Percentiles rank a stretch among this genome's conserved stretches.
phyloP scores from a whole-genome alignment of 2,329 filamentous ascomycete species.

The Trichoderma semiorbis region DNA sequence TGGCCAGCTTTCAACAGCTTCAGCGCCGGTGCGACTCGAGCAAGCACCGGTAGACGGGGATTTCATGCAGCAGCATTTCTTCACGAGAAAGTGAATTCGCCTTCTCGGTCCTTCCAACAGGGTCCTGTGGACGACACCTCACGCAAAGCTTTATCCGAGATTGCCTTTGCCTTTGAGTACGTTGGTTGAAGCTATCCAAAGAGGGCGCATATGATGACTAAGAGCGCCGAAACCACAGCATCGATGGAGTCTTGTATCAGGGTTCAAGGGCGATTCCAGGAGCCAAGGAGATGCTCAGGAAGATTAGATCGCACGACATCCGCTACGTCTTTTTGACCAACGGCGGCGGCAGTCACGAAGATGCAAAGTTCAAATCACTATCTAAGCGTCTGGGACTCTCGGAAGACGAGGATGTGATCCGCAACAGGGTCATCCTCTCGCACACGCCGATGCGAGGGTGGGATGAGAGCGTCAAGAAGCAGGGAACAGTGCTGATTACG shows the following conservation, averaged over 20 bases:
- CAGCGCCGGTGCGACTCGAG: background rate
- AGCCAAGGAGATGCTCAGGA: constrained; percentile 68
- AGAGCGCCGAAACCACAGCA: constrained; percentile 39
- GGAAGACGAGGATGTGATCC: constrained; percentile 34
- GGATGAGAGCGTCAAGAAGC: constrained; percentile 34
- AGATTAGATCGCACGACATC: constrained; percentile 70
- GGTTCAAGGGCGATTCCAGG: constrained; percentile 74
- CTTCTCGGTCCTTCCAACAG: background rate
- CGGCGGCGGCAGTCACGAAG: constrained; percentile 82
- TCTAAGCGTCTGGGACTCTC: constrained; percentile 32
- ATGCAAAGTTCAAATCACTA: constrained; percentile 34
- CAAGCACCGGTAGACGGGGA: background rate
- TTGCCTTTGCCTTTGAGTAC: constrained; percentile 39
- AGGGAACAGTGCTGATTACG: constrained; percentile 65
- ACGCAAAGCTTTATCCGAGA: constrained; percentile 30
- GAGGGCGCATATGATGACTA: background rate
- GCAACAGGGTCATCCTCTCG: constrained; percentile 60
- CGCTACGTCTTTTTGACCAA: constrained; percentile 96
- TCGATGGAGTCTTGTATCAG: constrained; percentile 93
- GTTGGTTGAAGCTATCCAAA: constrained; percentile 17
- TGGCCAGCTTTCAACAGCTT: background rate
- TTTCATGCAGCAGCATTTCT: background rate
- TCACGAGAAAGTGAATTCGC: background rate
- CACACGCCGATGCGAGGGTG: constrained; percentile 81
- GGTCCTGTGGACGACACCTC: constrained; percentile 18